Evolutionary conservation across 2,329 filamentous ascomycete species (phyloP).

Genomic region (Chaetothyriales sp.): DNA sequence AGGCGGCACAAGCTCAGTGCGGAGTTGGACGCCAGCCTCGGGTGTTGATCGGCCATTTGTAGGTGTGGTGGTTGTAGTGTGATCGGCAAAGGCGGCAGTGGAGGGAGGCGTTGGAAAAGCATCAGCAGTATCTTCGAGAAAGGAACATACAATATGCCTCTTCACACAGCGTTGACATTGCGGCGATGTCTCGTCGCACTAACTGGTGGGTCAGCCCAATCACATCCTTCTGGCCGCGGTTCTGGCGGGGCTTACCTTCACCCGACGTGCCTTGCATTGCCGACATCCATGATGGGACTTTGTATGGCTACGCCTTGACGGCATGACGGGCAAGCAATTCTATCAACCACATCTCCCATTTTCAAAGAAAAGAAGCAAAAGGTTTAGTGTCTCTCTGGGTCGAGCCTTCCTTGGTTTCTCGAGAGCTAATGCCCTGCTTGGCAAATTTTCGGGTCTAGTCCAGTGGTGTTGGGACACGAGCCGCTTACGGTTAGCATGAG

Average conservation of each 20-base stretch:
- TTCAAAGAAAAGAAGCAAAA: not conserved
- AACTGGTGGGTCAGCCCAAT: not conserved
- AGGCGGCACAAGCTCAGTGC: constrained; percentile 1
- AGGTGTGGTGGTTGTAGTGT: constrained; percentile 7
- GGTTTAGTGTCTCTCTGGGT: not conserved
- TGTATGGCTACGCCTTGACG: constrained; percentile 16
- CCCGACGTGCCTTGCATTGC: constrained; percentile 17
- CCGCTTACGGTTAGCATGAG: not conserved
- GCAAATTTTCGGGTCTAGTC: not conserved
- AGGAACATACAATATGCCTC: constrained; percentile 16
- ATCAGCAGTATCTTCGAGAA: constrained; percentile 12
- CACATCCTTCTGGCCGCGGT: not conserved
- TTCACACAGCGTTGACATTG: constrained; percentile 17
- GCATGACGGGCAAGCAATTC: constrained; percentile 6
- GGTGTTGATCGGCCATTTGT: constrained; percentile 7
- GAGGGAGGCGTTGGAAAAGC: constrained; percentile 6
- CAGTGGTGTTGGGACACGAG: not conserved
- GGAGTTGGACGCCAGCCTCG: constrained; percentile 6
- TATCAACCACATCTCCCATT: not conserved
- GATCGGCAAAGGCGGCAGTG: constrained; percentile 6
- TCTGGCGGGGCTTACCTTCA: constrained; percentile 14
- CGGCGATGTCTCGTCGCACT: constrained; percentile 17
- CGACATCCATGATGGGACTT: constrained; percentile 17
- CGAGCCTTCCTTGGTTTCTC: not conserved
- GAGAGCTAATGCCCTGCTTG: not conserved